Percentiles rank a stretch among this genome's conserved stretches.
Conservation (phyloP, 371 early-diverging fungal species). For the Mortierella sp. region DNA sequence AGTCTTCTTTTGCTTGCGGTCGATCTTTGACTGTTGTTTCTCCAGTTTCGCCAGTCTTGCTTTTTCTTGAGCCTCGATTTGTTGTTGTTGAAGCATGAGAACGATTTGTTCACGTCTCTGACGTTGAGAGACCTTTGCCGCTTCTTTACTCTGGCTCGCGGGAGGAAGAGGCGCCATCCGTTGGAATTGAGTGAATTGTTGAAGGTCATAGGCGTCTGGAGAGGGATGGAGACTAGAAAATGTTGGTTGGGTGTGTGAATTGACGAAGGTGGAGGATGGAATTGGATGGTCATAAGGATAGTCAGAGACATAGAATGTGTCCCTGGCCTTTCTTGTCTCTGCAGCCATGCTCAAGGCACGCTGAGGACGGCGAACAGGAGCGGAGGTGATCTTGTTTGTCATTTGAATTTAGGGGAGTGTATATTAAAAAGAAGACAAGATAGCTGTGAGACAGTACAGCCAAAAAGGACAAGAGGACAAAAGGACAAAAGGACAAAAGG, state of each 20-base stretch:
- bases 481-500: not conserved
- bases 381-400: conserved; percentile 15
- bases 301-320: conserved; percentile 13
- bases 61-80: conserved; percentile 47
- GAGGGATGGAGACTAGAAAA: conserved; percentile 8
- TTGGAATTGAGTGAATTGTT: conserved; percentile 19
- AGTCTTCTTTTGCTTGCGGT: conserved; percentile 34
- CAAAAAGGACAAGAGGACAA: not conserved
- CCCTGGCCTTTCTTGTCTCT: conserved; percentile 30
- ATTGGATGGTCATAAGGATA: conserved; percentile 11
- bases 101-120: conserved; percentile 49
- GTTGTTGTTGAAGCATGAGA: conserved; percentile 34
- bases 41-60: conserved; percentile 32
- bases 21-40: conserved; percentile 35
- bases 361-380: conserved; percentile 40
- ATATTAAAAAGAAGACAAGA: not conserved
- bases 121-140: conserved; percentile 23
- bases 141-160: conserved; percentile 31
- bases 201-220: conserved; percentile 15
- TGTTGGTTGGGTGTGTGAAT: not conserved
- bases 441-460: not conserved
- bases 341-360: conserved; percentile 54
- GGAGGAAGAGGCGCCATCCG: conserved; percentile 1
- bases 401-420: conserved; percentile 3
- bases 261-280: conserved; percentile 5